These are phyloP conservation scores for Pythium oligandrum DNA, from an alignment of 352 stramenopile species.

Conservation along the genomic window DNA sequence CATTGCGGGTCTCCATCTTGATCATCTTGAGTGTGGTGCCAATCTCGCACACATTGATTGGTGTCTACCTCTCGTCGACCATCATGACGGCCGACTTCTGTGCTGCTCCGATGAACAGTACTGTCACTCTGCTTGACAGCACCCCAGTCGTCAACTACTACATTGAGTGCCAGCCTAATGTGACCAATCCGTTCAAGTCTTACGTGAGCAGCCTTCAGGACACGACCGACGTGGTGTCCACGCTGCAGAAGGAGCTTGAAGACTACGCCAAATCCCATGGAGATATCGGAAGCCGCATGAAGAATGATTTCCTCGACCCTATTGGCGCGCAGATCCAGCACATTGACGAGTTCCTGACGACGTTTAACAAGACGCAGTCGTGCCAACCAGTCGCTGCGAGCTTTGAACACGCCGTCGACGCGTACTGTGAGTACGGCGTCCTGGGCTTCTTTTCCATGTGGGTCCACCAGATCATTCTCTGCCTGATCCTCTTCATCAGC, in stretches of 20 bases:
- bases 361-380: conserved; percentile 42
- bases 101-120: conserved; percentile 61
- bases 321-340: conserved; percentile 44
- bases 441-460: conserved; percentile 83
- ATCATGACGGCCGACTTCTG: conserved; percentile 83
- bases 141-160: conserved; percentile 56
- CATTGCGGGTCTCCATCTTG: conserved; percentile 69
- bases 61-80: conserved; percentile 70
- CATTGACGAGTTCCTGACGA: conserved; percentile 20
- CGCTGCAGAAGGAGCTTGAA: conserved; percentile 47
- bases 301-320: conserved; percentile 66
- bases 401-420: conserved; percentile 40
- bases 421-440: conserved; percentile 79
- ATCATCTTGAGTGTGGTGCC: conserved; percentile 72
- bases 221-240: conserved; percentile 21
- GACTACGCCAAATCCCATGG: conserved; percentile 43
- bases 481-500: conserved; percentile 69
- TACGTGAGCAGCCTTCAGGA: conserved; percentile 28
- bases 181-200: conserved; percentile 36
- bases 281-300: conserved; percentile 51
- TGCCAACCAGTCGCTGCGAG: conserved; percentile 41
- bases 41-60: conserved; percentile 75
- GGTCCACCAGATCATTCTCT: conserved; percentile 79
- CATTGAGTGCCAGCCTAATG: conserved; percentile 51
- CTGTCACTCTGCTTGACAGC: conserved; percentile 44